These are phyloP conservation scores for Geranium brycei DNA, from an alignment of 345 rosid species.

Conservation along the genomic window DNA sequence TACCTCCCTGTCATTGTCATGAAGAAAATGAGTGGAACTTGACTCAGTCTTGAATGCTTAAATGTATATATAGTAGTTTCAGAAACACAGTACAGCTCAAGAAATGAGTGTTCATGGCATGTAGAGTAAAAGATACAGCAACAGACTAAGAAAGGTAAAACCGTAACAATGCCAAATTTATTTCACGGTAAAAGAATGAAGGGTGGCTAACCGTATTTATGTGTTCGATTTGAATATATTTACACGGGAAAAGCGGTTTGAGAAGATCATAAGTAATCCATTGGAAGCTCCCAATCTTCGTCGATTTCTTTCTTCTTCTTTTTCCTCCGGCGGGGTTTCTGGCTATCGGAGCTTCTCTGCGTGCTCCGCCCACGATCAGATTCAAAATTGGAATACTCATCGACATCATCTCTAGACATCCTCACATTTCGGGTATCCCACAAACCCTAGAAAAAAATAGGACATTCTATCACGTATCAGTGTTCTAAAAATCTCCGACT, in stretches of 20 bases:
- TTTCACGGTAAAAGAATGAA: too few relatives aligned
- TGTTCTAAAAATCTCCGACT: too few relatives aligned
- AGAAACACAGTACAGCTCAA: too few relatives aligned
- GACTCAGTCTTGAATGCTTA: too few relatives aligned
- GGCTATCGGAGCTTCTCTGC: slow-evolving; percentile 13
- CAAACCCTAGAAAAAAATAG: slow-evolving; percentile 35
- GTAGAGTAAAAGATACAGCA: too few relatives aligned
- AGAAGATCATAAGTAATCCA: slow-evolving; percentile 37
- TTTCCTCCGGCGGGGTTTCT: slow-evolving; percentile 19
- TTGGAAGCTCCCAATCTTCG: slow-evolving; percentile 51
- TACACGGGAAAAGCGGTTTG: neutral
- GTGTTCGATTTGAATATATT: neutral
- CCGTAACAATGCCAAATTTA: too few relatives aligned
- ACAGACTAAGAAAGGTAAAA: too few relatives aligned
- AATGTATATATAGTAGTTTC: too few relatives aligned
- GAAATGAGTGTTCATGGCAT: too few relatives aligned
- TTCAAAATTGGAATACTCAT: slow-evolving; percentile 26
- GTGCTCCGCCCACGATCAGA: slow-evolving; percentile 11
- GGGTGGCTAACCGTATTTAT: too few relatives aligned
- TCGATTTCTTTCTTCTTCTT: slow-evolving; percentile 20
- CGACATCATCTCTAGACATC: slow-evolving; percentile 23
- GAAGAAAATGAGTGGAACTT: too few relatives aligned
- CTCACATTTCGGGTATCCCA: slow-evolving; percentile 41
- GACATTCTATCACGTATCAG: neutral
- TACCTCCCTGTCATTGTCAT: too few relatives aligned